Base-by-base conservation (phyloP, 257 asterid species). In the Cruciata laevipes region DNA sequence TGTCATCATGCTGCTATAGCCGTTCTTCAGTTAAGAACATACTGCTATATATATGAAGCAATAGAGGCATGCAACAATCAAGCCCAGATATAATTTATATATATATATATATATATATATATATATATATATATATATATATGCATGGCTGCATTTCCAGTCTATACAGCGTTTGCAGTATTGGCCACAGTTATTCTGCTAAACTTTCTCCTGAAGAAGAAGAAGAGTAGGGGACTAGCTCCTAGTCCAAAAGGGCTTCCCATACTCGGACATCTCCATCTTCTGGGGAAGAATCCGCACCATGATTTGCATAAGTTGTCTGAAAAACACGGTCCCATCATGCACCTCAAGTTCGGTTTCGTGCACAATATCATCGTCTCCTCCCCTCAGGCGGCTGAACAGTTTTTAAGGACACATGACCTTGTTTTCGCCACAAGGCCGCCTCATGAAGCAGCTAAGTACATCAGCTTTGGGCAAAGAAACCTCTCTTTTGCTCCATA, bases 191-290 rank as follows among this genome's bases (percentile, higher is more conserved):
- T 49, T 37, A 24, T 33, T 2, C 59, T 61, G 55, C 56, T 77
- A 33, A 64, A 60, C 30, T 21, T 67, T 6, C 2, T 40, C n/a
- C 60, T 61, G 33, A 65, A 30, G 33, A 75, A 33, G 63, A 76
- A 74, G 11, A 71, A 59, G 42, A 74, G 59, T 10, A 70, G 69
- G 70, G 71, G 14, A 42, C 52, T 82, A 59, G 87, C 89, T 30
- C 87, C 89, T 20, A 64, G 89, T 16, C 89, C 89, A 23, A 78
- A 38, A 74, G 79, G 83, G 47, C n/a, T 83, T 57, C 92, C 89
- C 0, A 40, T 86, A 20, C 40, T 86, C 10, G 92, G 87, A 33
- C 83, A 86, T 33, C 79, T 85, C 32, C 87, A 78, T 73, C 66
- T 86, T 61, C 25, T 86, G 38, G 89, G 89, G 24, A 84, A 78